Evolutionary conservation across 179 eudicot genomes (phyloP).

Genomic region (Silene vulgaris): DNA sequence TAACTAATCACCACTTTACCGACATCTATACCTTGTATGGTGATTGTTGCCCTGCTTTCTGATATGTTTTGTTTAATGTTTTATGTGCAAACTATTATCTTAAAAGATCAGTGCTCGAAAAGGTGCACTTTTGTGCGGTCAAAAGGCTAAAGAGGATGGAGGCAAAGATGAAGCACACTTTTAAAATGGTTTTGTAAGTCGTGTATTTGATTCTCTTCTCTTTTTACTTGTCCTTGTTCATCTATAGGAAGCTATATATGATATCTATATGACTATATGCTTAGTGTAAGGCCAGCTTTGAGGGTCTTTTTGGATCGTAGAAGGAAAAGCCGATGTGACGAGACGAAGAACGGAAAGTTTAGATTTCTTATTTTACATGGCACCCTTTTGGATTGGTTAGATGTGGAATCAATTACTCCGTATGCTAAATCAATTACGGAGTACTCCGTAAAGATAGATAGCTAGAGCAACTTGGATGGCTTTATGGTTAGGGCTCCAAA

Average conservation of each 20-base stretch:
- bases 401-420: not conserved
- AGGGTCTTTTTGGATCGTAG: constrained; percentile 1
- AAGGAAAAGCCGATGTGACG: constrained; percentile 20
- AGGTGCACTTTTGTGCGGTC: constrained; percentile 20
- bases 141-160: constrained; percentile 18
- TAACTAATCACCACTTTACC: constrained; percentile 21
- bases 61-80: constrained; percentile 7
- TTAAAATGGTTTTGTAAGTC: constrained; percentile 12
- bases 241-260: constrained; percentile 1
- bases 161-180: not conserved
- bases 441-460: too few species aligned
- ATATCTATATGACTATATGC: too few species aligned
- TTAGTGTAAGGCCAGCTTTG: not conserved
- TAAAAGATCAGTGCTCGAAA: not conserved
- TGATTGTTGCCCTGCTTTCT: not conserved
- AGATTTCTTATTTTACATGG: constrained; percentile 18
- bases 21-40: constrained; percentile 17
- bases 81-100: too few species aligned
- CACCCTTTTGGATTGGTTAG: constrained; percentile 8
- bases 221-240: not conserved
- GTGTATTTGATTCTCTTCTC: constrained; percentile 16
- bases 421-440: too few species aligned
- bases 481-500: not conserved
- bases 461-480: too few species aligned
- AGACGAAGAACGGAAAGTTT: not conserved